Base-by-base conservation (phyloP, 345 rosid species). In the Eucalyptus polyanthemos region DNA sequence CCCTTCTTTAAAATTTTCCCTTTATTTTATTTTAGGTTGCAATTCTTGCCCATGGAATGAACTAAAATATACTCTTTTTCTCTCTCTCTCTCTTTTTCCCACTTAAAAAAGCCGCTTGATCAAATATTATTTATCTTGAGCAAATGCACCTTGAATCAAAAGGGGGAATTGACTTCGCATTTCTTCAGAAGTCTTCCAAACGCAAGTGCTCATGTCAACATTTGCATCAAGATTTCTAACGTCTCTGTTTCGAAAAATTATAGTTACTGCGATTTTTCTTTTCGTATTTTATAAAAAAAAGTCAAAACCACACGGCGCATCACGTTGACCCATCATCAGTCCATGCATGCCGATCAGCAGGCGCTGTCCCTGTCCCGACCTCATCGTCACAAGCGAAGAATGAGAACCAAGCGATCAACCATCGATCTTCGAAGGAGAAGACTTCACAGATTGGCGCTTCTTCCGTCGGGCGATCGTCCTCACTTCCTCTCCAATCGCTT, bases 1-100 rank as follows among this genome's bases (percentile, higher is more conserved):
- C 3, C 6, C 0, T 22, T 56, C 2, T 56, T 56, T 0, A 0
- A 2, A 56, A 56, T 9, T 9, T 22, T 22, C 5, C 2, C 7
- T 7, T 53, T 53, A 53, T 53, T 56, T 56, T 56, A 56, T 56
- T 56, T 56, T 56, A 56, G 27, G 60, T 1, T 56, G 60, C 27
- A 22, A 22, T 56, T 56, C 12, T 22, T 56, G 60, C 1, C 12
- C 6, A 5, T 3, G 58, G 24, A 21, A 1, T 54, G 12, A 56
- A 22, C 27, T 56, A 56, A 22, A 56, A 56, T 56, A 9, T 54
- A 54, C 27, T 9, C 60, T 54, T 1, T 54, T 3, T 53, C 24
- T 54, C 4, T 19, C 9, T 53, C 11, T 21, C 27, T 51, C 3
- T 9, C 27, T 21, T 21, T 8, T 21, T 21, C 1, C 11, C 60